These are phyloP conservation scores for Trichosporon sp. DNA, from an alignment of 1,284 basidiomycete species.

Conservation along the genomic window DNA sequence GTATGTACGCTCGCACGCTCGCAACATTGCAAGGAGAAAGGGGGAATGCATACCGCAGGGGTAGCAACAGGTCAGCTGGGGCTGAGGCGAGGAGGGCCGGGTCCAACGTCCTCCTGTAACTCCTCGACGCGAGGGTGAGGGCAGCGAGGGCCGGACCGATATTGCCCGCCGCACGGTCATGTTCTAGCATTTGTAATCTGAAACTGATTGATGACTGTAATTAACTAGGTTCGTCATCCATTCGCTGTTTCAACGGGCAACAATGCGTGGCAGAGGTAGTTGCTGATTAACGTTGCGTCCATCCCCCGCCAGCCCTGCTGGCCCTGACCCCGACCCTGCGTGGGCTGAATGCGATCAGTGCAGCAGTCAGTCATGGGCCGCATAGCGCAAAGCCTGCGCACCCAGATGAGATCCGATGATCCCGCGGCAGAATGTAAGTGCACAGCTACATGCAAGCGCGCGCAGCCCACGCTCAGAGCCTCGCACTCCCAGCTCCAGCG, in stretches of 20 bases:
- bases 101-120: too few relatives aligned
- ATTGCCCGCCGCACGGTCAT: background rate
- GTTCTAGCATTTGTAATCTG: background rate
- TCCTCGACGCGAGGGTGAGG: too few relatives aligned
- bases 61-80: background rate
- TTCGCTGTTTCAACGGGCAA: background rate
- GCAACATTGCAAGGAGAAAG: background rate
- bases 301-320: background rate
- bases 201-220: conserved; percentile 2
- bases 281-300: background rate
- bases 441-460: background rate
- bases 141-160: background rate
- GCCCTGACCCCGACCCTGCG: background rate
- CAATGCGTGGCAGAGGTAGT: background rate
- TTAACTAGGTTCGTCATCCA: conserved; percentile 1
- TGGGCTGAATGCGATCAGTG: conserved; percentile 1
- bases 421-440: background rate
- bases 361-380: too few relatives aligned
- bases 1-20: background rate
- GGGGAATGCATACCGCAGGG: background rate
- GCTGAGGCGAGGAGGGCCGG: background rate
- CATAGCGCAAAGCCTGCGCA: background rate
- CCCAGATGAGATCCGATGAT: background rate
- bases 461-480: too few relatives aligned
- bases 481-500: too few relatives aligned